Evolutionary conservation across 768 basidiomycete genomes (phyloP).

Genomic region (Panus rudis): DNA sequence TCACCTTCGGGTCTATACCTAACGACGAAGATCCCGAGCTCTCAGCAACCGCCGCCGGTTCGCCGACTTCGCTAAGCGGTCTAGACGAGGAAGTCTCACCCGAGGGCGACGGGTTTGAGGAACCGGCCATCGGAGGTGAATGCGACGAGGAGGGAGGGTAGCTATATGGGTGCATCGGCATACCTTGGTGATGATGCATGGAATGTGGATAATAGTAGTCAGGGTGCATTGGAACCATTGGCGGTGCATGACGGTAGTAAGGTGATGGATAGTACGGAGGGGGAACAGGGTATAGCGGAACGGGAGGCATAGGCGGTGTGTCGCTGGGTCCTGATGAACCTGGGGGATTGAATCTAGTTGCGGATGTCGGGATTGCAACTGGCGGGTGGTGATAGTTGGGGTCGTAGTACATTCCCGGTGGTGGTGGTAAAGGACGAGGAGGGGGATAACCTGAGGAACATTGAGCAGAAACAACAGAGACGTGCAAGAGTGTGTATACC

Average conservation of each 20-base stretch:
- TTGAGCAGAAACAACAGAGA: not conserved
- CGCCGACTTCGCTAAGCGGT: too few species aligned
- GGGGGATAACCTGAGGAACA: constrained; percentile 33
- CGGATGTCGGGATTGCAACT: constrained; percentile 46
- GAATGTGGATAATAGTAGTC: not conserved
- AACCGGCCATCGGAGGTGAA: too few species aligned
- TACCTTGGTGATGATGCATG: not conserved
- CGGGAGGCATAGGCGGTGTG: constrained; percentile 6
- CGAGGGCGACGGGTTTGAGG: too few species aligned
- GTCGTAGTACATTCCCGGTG: constrained; percentile 36
- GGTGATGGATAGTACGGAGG: constrained; percentile 26
- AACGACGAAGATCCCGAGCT: too few species aligned
- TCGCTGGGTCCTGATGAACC: constrained; percentile 18
- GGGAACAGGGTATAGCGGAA: constrained; percentile 8
- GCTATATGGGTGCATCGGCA: not conserved
- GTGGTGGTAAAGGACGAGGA: constrained; percentile 24
- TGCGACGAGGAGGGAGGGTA: too few species aligned
- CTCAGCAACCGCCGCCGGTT: too few species aligned
- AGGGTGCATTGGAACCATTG: not conserved
- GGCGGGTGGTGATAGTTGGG: constrained; percentile 35
- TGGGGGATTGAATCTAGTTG: constrained; percentile 33
- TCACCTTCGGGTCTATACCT: too few species aligned
- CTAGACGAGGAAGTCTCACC: too few species aligned
- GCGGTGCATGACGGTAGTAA: constrained; percentile 39
- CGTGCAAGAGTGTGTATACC: constrained; percentile 24